Base-by-base conservation (phyloP, 805 yeast species). In the Wickerhamiella galacta region DNA sequence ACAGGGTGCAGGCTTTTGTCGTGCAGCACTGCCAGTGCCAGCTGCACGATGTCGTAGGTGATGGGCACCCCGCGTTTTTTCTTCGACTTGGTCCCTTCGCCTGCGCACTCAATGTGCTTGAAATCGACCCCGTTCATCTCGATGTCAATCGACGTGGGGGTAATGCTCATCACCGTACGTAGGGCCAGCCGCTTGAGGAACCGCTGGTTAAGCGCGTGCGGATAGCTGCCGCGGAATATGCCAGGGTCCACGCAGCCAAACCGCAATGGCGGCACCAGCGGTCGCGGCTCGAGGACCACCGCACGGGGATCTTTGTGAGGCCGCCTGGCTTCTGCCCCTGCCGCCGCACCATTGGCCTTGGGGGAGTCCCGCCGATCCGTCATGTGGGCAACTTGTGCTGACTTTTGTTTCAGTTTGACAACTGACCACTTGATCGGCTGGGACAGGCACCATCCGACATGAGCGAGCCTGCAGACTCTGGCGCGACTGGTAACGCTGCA, bases 171-270 rank as follows among this genome's bases (percentile, higher is more conserved):
- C 32, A 87, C 72, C 7, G 85, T 75, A 45, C 64, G 72, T 35
- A 90, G 61, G 25, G 66, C 57, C 20, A 85, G 61, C 21, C 81
- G 63, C 40, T 64, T 59, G 7, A 90, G 57, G 47, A 75, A 90
- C 6, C 74, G 63, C 39, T 68, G 63, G 48, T 82, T 85, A 35
- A 74, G 64, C 30, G 72, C 70, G 33, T 90, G 64, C 1, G 96
- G 96, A 45, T 78, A 80, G 1, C 92, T 76, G 0, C 96, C 96
- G 29, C 96, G 57, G 46, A 73, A 78, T 3, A 87, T 57, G 31
- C 66, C 61, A 2, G 77, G 70, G 45, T 76, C 80, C 2, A 85
- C 70, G 11, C 70, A 61, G 31, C 73, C 71, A 53, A 77, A 90
- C 37, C 82, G 64, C 38, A 85, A 60, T 2, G 98, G 96, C 15